Base-by-base conservation (phyloP, 1,284 basidiomycete species). In the Malassezia furfur region DNA sequence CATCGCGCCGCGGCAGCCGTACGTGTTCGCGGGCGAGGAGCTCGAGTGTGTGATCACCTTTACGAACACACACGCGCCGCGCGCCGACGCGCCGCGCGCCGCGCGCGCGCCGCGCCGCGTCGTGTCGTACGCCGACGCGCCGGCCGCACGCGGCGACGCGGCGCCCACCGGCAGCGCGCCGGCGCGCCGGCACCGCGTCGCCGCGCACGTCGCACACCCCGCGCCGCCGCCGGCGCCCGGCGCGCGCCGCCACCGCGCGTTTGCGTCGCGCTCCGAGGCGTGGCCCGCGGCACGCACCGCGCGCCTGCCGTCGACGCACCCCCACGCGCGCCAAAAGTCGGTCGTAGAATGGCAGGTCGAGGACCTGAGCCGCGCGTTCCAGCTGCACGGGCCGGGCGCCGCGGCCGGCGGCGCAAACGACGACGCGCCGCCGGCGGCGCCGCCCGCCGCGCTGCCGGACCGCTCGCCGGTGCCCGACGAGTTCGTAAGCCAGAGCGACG, bases 21-120 rank as follows among this genome's bases (percentile, higher is more conserved):
- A 88, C 0, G 94, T 87, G 77, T 96, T 91, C 75, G 89, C 91
- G 1, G 91, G 91, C 58, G 91, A 96, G 75, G 79, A 82, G 0
- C 88, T 93, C 75, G 79, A 83, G 6, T 87, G 88, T 15, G 85
- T 82, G 5, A 84, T 96, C 68, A 85, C 87, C 0, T 89, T 94
- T 76, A 85, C 85, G 43, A 94, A 93, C 74, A 86, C 84, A 6
- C 79, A 81, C 21, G 68, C 67, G 31, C 67, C 77, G n/a, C 76
- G 35, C 36, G 44, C 31, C 14, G 48, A 44, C 11, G 47, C 19
- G 14, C 36, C 36, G n/a, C 44, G 43, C n/a, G 19, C 41, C 17
- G 15, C 17, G 14, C 5, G 41, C 38, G n/a, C 17, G 22, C 21
- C n/a, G 49, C 22, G 47, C 8, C 47, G 47, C 21, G 32, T n/a